Evolutionary conservation across 306 rosid genomes (phyloP).

Genomic region (Abrus pulchellus): DNA sequence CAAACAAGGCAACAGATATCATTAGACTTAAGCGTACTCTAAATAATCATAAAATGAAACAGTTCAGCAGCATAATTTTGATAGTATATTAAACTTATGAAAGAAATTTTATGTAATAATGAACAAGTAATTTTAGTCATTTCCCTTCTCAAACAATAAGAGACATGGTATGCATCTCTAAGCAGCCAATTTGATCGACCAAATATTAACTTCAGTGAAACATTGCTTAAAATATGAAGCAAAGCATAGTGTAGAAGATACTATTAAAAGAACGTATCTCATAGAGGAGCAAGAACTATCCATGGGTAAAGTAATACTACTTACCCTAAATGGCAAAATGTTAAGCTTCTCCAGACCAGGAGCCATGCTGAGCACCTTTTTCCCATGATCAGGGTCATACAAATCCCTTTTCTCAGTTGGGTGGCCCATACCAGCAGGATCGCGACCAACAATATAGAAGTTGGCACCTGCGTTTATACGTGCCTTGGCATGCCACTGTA

Average conservation of each 20-base stretch:
- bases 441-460: conserved; percentile 98
- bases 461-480: conserved; percentile 96
- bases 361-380: conserved; percentile 94
- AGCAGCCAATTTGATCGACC: neutral
- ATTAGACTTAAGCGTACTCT: neutral
- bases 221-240: conserved; percentile 12
- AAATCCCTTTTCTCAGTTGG: conserved; percentile 94
- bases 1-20: neutral
- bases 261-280: neutral
- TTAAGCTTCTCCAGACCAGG: conserved; percentile 97
- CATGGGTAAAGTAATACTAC: conserved; percentile 36
- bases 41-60: neutral
- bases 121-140: neutral
- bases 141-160: conserved; percentile 31
- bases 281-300: conserved; percentile 21
- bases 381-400: conserved; percentile 96
- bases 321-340: conserved; percentile 92
- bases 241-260: conserved; percentile 18
- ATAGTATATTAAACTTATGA: conserved; percentile 22
- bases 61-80: conserved; percentile 1
- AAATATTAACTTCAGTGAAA: conserved; percentile 15
- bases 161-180: conserved; percentile 26
- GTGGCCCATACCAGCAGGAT: conserved; percentile 99
- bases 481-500: conserved; percentile 99
- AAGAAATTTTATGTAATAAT: neutral